Percentiles rank a stretch among this genome's conserved stretches.
These are phyloP conservation scores for Purpureocillium takamizusanense DNA, from an alignment of 2,329 filamentous ascomycete genomes.

Conservation along the genomic window DNA sequence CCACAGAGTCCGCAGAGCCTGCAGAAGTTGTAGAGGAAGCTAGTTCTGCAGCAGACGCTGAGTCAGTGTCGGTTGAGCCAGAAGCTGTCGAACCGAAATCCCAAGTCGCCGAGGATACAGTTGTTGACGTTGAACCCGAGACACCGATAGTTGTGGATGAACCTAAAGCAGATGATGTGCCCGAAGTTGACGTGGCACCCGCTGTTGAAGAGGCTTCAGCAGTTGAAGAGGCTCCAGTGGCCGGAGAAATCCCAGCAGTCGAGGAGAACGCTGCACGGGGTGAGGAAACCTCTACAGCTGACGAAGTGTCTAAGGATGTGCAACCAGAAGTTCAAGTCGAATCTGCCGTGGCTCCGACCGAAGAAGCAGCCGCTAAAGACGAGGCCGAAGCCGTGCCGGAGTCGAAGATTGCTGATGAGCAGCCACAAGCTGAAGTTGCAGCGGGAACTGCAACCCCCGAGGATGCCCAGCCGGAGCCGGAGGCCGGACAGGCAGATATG, in stretches of 20 bases:
- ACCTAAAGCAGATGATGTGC: background rate
- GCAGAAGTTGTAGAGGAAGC: too few species aligned
- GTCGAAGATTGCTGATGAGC: background rate
- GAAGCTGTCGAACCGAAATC: too few species aligned
- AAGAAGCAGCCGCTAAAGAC: too few species aligned
- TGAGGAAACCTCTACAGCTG: background rate
- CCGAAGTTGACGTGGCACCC: background rate
- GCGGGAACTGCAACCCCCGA: background rate
- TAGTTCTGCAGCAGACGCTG: too few species aligned
- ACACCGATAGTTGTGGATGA: background rate
- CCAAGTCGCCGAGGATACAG: too few species aligned
- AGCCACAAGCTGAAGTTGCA: too few species aligned
- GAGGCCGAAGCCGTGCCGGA: too few species aligned
- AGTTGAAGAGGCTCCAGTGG: slow-evolving; percentile 2
- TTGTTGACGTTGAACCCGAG: slow-evolving; percentile 8
- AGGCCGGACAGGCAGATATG: slow-evolving; percentile 1
- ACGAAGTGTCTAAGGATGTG: slow-evolving; percentile 2
- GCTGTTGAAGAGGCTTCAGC: background rate
- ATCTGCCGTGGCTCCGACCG: slow-evolving; percentile 1
- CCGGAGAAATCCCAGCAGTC: slow-evolving; percentile 2
- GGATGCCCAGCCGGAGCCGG: slow-evolving; percentile 15
- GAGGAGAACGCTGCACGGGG: background rate
- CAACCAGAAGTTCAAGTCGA: too few species aligned
- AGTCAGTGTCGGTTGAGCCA: too few species aligned
- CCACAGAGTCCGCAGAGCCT: too few species aligned